Evolutionary conservation across 805 yeast species (phyloP).

Genomic region (Suhomyces pyralidae): DNA sequence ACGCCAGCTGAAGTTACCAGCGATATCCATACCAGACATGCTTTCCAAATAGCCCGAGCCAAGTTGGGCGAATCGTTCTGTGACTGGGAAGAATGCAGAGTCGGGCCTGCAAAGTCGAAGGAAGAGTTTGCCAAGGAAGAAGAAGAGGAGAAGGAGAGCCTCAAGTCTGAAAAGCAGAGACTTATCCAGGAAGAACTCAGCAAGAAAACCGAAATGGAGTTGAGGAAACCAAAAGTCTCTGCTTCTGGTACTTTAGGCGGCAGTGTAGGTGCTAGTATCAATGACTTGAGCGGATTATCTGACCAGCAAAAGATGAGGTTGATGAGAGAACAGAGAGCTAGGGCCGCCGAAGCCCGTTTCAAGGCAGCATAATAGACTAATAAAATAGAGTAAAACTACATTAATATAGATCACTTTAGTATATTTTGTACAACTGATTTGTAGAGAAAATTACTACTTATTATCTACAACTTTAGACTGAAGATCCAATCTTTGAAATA

Average conservation of each 20-base stretch:
- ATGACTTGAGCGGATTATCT: slow-evolving; percentile 57
- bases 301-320: slow-evolving; percentile 73
- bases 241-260: slow-evolving; percentile 35
- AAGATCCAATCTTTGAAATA: too few species aligned
- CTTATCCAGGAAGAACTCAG: slow-evolving; percentile 45
- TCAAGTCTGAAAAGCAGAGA: slow-evolving; percentile 37
- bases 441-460: too few species aligned
- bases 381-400: too few species aligned
- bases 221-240: slow-evolving; percentile 29
- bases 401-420: too few species aligned
- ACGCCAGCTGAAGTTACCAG: slow-evolving; percentile 68
- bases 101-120: slow-evolving; percentile 57
- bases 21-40: slow-evolving; percentile 42
- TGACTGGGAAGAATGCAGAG: slow-evolving; percentile 68
- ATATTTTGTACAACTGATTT: too few species aligned
- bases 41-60: slow-evolving; percentile 67
- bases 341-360: slow-evolving; percentile 92
- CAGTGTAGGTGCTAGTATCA: slow-evolving; percentile 24
- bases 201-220: slow-evolving; percentile 39
- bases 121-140: slow-evolving; percentile 52
- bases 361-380: background rate
- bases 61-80: slow-evolving; percentile 66
- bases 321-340: slow-evolving; percentile 91
- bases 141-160: slow-evolving; percentile 30
- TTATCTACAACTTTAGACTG: too few species aligned